Evolutionary conservation across 2,329 filamentous ascomycete species (phyloP), one percentile per base, ranked within the genome.

Genomic region (Grosmannia clavigera): DNA sequence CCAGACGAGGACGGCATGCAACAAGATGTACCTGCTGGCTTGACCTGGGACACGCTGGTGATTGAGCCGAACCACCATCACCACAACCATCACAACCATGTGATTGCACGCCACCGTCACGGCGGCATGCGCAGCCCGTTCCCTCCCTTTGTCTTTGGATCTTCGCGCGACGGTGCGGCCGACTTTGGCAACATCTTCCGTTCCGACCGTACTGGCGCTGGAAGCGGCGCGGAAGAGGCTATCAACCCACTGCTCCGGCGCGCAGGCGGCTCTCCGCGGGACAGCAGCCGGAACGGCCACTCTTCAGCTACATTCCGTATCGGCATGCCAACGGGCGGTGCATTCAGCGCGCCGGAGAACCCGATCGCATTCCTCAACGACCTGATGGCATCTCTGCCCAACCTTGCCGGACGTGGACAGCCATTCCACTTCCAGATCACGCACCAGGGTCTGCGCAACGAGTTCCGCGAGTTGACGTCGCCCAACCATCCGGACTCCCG

Each of bases 241-340:
- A 79, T 85, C 27, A 96, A 97, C 68, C 92, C 92, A 52, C 78
- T 97, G 14, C 82, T 97, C 59, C 87, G 91, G 64, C 86, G 89
- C 60, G 72, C 73, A 54, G 72, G 69, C 55, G 73, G 75, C 27
- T 67, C 72, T 31, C 71, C 69, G 29, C 74, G 75, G 60, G 79
- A 83, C 25, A 25, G 22, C 68, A 68, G 40, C 68, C 58, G 80
- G 6, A 7, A 19, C 3, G 31, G 55, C 9, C 22, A 33, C 31
- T 9, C 19, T 3, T 81, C 55, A 73, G 69, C 80, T 4, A 61
- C 51, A 35, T 74, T 87, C 59, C 82, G 83, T 6, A 68, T 81
- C 29, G 75, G 78, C 38, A 69, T 81, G 55, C 75, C 77, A 10
- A 35, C 33, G 3, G 72, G 75, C 16, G 72, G 71, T 12, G 66